Percentiles rank a stretch among this genome's conserved stretches.
These are phyloP conservation scores for Cymbidium sinense DNA, from an alignment of 106 monocot species.

Conservation along the genomic window DNA sequence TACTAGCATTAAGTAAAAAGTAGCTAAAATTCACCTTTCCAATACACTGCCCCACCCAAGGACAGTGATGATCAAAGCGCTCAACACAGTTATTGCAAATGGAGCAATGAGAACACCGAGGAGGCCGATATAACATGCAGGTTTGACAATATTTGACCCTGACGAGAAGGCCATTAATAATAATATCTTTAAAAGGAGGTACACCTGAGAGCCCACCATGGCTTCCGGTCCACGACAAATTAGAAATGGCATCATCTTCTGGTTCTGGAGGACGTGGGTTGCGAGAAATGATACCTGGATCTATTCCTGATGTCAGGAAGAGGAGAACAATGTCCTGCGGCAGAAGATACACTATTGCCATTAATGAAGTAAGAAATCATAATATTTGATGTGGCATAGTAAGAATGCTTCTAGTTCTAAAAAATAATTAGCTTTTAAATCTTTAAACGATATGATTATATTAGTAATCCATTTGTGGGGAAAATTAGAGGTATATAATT, in stretches of 20 bases:
- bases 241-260: constrained; percentile 9
- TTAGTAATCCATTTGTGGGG: not conserved
- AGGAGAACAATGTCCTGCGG: constrained; percentile 34
- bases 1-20: not conserved
- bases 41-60: constrained; percentile 14
- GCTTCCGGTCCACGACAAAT: constrained; percentile 3
- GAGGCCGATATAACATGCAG: constrained; percentile 15
- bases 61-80: constrained; percentile 16
- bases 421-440: no score
- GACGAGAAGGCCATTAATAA: constrained; percentile 1
- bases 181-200: constrained; percentile 8
- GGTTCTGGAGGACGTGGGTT: constrained; percentile 25
- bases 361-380: not conserved
- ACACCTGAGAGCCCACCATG: constrained; percentile 2
- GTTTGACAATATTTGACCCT: constrained; percentile 15
- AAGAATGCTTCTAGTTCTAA: not conserved
- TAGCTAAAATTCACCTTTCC: constrained; percentile 7
- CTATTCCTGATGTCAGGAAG: constrained; percentile 30
- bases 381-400: not conserved
- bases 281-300: constrained; percentile 43
- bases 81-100: constrained; percentile 17
- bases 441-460: not conserved
- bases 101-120: constrained; percentile 14
- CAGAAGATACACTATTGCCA: not conserved
- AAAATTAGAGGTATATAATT: not conserved